Conservation (phyloP, 805 yeast genomes). For the Naumovozyma castellii region DNA sequence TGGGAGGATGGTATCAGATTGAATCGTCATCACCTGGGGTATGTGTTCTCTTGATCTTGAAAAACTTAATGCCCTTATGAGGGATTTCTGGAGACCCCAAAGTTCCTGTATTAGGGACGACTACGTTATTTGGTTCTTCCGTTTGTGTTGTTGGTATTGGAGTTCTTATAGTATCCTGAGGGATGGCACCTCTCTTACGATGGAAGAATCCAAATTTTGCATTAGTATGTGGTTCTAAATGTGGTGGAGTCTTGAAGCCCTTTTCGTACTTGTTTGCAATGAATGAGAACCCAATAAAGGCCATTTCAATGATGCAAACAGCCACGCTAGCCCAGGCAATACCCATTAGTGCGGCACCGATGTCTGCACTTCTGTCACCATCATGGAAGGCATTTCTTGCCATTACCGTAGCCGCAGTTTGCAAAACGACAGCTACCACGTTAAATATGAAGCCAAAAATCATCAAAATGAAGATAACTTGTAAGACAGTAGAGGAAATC, state of each 20-base stretch:
- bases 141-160: background rate
- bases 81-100: constrained; percentile 1
- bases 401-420: constrained; percentile 71
- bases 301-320: constrained; percentile 14
- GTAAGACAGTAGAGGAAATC: constrained; percentile 47
- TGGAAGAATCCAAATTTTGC: constrained; percentile 6
- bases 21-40: constrained; percentile 25
- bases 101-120: background rate
- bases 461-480: constrained; percentile 44
- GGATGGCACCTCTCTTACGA: constrained; percentile 5
- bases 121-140: background rate
- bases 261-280: background rate
- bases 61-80: constrained; percentile 58
- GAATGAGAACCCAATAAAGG: constrained; percentile 2
- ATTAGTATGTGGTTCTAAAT: constrained; percentile 2
- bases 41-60: constrained; percentile 53
- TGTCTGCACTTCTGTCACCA: constrained; percentile 35
- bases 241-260: background rate
- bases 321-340: constrained; percentile 64
- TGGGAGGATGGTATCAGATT: too few species aligned
- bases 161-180: background rate
- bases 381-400: constrained; percentile 59
- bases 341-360: constrained; percentile 54
- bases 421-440: constrained; percentile 55
- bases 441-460: constrained; percentile 43